phyloP scores from a whole-genome alignment of 176 grass and related monocot species.

The Pontederia paniculata region DNA sequence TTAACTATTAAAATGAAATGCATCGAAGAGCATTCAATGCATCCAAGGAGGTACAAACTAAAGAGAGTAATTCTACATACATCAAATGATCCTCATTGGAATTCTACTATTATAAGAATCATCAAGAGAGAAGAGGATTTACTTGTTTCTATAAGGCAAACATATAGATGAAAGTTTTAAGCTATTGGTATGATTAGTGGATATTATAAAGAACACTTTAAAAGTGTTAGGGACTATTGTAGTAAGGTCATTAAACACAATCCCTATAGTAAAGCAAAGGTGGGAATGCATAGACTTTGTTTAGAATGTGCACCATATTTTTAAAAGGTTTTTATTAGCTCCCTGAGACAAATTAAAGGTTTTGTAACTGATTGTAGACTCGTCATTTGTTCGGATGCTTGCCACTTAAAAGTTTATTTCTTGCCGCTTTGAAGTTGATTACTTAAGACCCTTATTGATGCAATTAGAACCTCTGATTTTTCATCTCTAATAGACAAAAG shows the following conservation, averaged over 20 bases:
- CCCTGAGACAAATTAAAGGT: neutral
- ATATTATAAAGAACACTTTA: neutral
- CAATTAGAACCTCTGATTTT: neutral
- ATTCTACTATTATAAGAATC: no score
- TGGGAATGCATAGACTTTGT: neutral
- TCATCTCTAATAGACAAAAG: neutral
- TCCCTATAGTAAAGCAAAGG: neutral
- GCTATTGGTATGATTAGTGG: neutral
- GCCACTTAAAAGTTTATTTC: neutral
- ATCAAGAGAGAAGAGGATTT: no score
- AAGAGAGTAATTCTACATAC: no score
- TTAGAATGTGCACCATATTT: neutral
- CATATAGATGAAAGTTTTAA: neutral
- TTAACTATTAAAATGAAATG: neutral
- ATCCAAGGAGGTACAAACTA: no score
- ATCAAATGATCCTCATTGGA: no score
- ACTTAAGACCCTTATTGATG: neutral
- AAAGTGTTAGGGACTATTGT: neutral
- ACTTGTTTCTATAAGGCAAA: no score
- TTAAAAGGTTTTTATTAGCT: neutral
- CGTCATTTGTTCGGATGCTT: neutral
- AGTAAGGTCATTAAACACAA: neutral
- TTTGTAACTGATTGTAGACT: neutral
- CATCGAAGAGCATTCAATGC: no score
- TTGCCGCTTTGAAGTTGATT: neutral